These are phyloP conservation scores for Zygnema cylindricum DNA, from an alignment of 139 green algal genomes.

Conservation along the genomic window DNA sequence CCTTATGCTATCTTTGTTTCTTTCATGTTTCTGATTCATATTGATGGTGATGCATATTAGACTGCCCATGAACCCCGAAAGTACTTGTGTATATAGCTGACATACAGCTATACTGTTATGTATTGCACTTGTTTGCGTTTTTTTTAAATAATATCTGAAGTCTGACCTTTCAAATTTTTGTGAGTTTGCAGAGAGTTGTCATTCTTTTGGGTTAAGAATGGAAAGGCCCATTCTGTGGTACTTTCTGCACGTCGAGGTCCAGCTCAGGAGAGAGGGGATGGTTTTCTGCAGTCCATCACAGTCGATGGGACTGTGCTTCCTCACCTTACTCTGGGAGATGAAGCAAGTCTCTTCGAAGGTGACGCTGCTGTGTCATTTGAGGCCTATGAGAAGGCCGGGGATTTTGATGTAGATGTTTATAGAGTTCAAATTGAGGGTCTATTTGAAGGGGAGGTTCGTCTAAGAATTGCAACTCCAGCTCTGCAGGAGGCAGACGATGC, in stretches of 20 bases:
- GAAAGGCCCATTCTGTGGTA: background rate
- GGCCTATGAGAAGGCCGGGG: conserved; percentile 40
- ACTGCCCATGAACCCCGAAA: background rate
- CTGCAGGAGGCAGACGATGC: conserved; percentile 40
- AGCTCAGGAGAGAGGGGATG: conserved; percentile 23
- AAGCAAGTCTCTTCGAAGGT: conserved; percentile 28
- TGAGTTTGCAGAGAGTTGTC: background rate
- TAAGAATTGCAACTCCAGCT: conserved; percentile 21
- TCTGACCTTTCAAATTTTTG: background rate
- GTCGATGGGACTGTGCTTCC: conserved; percentile 39
- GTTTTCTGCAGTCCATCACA: conserved; percentile 24
- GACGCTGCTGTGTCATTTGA: conserved; percentile 28
- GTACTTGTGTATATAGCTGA: background rate
- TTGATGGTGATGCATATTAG: background rate
- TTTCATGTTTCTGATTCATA: background rate
- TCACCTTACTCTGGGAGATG: conserved; percentile 28
- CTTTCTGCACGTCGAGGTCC: background rate
- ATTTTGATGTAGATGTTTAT: conserved; percentile 44
- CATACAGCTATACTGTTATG: background rate
- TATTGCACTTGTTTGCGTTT: background rate
- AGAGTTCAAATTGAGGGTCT: conserved; percentile 20
- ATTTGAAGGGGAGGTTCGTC: conserved; percentile 26
- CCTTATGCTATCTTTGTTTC: background rate
- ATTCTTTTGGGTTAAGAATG: conserved; percentile 13
- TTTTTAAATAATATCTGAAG: background rate